These are phyloP conservation scores for Hawksworthiomyces lignivorus DNA, from an alignment of 2,329 filamentous ascomycete genomes.

Conservation along the genomic window DNA sequence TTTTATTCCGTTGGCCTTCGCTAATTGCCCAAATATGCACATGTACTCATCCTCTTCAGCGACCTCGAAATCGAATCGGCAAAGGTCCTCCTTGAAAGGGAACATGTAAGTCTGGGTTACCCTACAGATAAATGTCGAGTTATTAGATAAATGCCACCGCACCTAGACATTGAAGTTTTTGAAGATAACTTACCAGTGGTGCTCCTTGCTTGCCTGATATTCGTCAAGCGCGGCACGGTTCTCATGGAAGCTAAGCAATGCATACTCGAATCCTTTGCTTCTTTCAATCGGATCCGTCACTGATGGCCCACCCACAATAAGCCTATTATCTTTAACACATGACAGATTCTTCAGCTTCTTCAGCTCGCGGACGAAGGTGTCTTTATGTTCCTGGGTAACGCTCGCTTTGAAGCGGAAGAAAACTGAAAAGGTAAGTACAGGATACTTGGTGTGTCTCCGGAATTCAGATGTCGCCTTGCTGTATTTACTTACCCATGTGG, in stretches of 20 bases:
- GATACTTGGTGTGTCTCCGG: too few species aligned
- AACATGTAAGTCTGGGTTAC: constrained; percentile 1
- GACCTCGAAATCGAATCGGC: constrained; percentile 2
- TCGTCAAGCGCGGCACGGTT: constrained; percentile 35
- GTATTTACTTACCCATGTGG: too few species aligned
- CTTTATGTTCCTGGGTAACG: constrained; percentile 32
- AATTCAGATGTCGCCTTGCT: too few species aligned
- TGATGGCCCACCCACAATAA: constrained; percentile 45
- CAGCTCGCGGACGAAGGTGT: constrained; percentile 37
- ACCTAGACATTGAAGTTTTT: background rate
- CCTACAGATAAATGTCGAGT: too few species aligned
- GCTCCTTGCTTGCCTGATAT: constrained; percentile 46
- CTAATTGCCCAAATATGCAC: too few species aligned
- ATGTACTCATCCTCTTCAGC: too few species aligned
- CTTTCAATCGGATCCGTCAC: constrained; percentile 43
- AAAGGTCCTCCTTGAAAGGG: constrained; percentile 3
- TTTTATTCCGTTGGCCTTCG: too few species aligned
- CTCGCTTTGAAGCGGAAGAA: constrained; percentile 41
- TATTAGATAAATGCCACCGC: too few species aligned
- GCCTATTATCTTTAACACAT: constrained; percentile 38
- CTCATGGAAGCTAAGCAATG: constrained; percentile 43
- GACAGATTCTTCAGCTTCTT: constrained; percentile 40
- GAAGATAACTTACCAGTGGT: constrained; percentile 35
- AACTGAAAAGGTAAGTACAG: constrained; percentile 24
- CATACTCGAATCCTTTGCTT: constrained; percentile 46